Evolutionary conservation across 1,139 yeast species (phyloP), one percentile per base, ranked within the genome.

Genomic region (Zygosaccharomyces pseudobailii): DNA sequence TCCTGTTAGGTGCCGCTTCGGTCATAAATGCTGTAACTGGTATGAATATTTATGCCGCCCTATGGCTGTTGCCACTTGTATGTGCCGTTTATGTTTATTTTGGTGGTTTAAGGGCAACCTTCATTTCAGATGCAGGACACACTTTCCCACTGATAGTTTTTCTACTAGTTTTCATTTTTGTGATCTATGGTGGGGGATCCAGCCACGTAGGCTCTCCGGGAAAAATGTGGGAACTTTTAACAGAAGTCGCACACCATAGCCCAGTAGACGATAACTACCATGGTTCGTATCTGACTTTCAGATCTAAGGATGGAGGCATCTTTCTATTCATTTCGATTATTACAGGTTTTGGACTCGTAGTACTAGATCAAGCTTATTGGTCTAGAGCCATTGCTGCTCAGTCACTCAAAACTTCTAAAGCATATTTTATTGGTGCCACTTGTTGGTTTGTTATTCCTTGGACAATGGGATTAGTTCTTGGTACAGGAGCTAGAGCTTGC

Each of bases 281-380:
- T n/a, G 81, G 81, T 1, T 71, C 77, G 3, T 72, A 66, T 42
- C 54, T 76, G 38, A 76, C 81, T 1, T 72, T 75, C 56, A 66
- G 71, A 45, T 75, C 80, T 3, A 63, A 66, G 40, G 65, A 63
- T 47, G 76, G 75, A 30, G 75, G 68, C 1, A 59, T 72, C 6
- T 71, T 69, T 51, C 65, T 70, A 6, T 60, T 70, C 22, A 65
- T 64, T 34, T 60, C 67, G 27, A 58, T 67, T 22, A 65, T 68
- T 31, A 68, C 71, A 2, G 72, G 72, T 5, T 69, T 69, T 54
- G 73, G 73, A 21, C 54, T 69, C 30, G 72, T 68, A 10, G 64
- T 62, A 4, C 57, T 66, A 49, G 72, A 69, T 52, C 71, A 67
- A 46, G 71, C 73, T 4, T 70, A 69, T 47, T 67, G 69, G 66